Evolutionary conservation across 2,329 filamentous ascomycete genomes (phyloP).

Genomic region (Cordyceps javanica): DNA sequence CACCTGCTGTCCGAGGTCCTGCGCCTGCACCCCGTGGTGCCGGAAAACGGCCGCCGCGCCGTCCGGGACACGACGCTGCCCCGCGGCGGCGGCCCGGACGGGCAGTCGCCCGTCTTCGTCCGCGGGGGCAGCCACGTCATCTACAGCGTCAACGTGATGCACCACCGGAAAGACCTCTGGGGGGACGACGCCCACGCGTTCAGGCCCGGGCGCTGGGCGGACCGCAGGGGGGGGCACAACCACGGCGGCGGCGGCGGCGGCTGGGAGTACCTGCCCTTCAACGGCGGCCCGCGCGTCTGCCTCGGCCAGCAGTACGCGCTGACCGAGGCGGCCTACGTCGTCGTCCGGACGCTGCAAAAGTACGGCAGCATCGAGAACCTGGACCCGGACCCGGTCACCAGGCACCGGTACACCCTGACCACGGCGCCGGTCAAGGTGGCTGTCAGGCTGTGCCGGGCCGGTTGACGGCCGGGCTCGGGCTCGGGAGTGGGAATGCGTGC

Average conservation of each 20-base stretch:
- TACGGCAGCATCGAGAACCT: not conserved
- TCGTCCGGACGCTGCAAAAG: constrained; percentile 14
- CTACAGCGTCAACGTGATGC: constrained; percentile 22
- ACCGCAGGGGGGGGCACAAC: too few species aligned
- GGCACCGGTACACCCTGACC: not conserved
- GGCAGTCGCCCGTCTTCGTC: constrained; percentile 26
- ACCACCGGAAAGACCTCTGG: constrained; percentile 29
- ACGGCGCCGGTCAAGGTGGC: not conserved
- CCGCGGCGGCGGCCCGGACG: constrained; percentile 28
- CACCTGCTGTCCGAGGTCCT: constrained; percentile 20
- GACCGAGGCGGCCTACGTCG: not conserved
- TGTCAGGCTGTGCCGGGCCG: not conserved
- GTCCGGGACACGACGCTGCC: constrained; percentile 28
- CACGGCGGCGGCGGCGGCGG: too few species aligned
- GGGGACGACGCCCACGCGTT: constrained; percentile 30
- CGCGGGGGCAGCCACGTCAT: constrained; percentile 21
- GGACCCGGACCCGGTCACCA: not conserved
- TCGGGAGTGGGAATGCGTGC: too few species aligned
- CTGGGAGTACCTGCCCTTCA: constrained; percentile 31
- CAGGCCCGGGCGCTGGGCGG: constrained; percentile 31
- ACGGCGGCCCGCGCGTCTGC: constrained; percentile 30
- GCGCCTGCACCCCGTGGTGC: constrained; percentile 28
- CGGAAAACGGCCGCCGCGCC: constrained; percentile 28
- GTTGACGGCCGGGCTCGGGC: too few species aligned
- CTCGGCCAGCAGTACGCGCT: constrained; percentile 19